Conservation (phyloP, 2,329 filamentous ascomycete species). For the Paecilomyces formosus region DNA sequence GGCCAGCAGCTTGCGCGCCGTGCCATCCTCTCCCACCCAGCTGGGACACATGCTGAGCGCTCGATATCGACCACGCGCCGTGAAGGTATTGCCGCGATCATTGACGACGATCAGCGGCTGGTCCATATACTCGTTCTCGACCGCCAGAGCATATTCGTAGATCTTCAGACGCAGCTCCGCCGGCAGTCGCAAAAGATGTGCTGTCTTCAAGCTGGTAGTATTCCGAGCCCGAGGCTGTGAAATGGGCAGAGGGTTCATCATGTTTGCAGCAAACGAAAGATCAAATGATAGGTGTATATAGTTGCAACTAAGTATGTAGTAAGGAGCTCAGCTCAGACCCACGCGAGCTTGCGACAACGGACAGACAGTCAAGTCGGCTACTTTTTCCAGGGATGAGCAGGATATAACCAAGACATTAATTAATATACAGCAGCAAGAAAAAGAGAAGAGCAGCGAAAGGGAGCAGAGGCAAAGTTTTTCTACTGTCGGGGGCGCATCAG, state of each 20-base stretch:
- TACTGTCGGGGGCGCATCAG: conserved; percentile 1
- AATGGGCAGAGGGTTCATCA: background rate
- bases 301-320: too few species aligned
- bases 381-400: background rate
- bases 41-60: conserved; percentile 26
- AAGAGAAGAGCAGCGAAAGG: background rate
- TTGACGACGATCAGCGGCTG: conserved; percentile 25
- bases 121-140: conserved; percentile 24
- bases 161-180: conserved; percentile 26
- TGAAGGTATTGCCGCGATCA: conserved; percentile 25
- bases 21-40: conserved; percentile 24
- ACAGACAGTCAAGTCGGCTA: background rate
- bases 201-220: conserved; percentile 2
- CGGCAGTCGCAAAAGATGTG: conserved; percentile 19
- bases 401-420: background rate
- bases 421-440: background rate
- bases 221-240: background rate
- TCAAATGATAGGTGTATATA: too few species aligned
- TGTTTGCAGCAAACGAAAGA: background rate
- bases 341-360: background rate
- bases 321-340: background rate
- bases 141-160: conserved; percentile 23
- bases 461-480: background rate
- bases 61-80: conserved; percentile 21
- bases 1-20: conserved; percentile 20